phyloP scores from a whole-genome alignment of 495 filamentous ascomycete species.

The Staphylotrichum longicolle region DNA sequence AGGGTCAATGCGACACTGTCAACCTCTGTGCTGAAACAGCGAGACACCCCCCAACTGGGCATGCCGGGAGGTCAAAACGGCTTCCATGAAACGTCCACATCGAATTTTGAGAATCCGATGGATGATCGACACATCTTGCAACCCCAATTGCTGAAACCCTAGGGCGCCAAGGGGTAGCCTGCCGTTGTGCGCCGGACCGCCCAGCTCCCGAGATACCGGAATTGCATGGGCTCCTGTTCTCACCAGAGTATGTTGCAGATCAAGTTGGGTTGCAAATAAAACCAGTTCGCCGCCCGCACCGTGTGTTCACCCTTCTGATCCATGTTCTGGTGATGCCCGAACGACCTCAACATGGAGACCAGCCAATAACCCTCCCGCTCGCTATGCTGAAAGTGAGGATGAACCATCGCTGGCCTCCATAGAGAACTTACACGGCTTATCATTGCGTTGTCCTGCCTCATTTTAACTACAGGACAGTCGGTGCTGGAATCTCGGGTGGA shows the following conservation, averaged over 20 bases:
- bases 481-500: background rate
- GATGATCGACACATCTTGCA: background rate
- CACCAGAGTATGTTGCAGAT: background rate
- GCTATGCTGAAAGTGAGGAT: background rate
- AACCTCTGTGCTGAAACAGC: constrained; percentile 2
- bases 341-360: constrained; percentile 1
- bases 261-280: background rate
- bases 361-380: constrained; percentile 2
- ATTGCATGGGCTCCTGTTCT: background rate
- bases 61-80: constrained; percentile 5
- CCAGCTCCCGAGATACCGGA: constrained; percentile 1
- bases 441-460: background rate
- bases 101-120: background rate
- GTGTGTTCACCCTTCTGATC: background rate
- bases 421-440: background rate
- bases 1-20: constrained; percentile 14
- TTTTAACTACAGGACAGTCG: background rate
- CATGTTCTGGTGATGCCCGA: constrained; percentile 15
- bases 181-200: background rate
- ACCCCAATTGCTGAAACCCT: constrained; percentile 12
- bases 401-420: constrained; percentile 9
- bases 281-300: background rate
- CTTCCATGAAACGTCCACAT: constrained; percentile 1
- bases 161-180: background rate
- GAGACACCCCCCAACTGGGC: constrained; percentile 11